Evolutionary conservation across 1,284 basidiomycete genomes (phyloP), one percentile per base, ranked within the genome.

Genomic region (Ganoderma lingzhi): DNA sequence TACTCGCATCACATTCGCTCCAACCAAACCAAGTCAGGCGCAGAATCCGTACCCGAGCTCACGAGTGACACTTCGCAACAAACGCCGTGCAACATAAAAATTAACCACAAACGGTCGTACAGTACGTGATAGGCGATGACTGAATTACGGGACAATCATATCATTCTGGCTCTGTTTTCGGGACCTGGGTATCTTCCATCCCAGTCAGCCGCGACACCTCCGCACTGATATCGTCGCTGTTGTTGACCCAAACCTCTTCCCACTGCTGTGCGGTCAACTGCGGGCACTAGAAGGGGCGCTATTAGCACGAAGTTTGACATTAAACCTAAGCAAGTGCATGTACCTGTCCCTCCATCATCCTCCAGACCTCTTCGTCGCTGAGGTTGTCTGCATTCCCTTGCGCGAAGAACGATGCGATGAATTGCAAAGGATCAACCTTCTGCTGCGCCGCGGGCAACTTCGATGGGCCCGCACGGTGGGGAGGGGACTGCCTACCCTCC

Each of bases 161-260:
- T 68, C 63, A 70, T 61, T 67, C 67, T 2, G 70, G 70, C 53
- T 68, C 68, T 9, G 51, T 28, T 51, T 70, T 68, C 28, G 65
- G 60, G 63, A 35, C 14, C 17, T 66, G 53, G 30, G 44, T 44
- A 15, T 45, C 14, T 30, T 41, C 59, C 14, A 56, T 35, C 5
- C 67, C 66, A 23, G 45, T 64, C n/a, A 73, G 53, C 48, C 66
- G 55, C 6, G 45, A 42, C 2, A 80, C 76, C 41, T 75, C 78
- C 12, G 70, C 69, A 30, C 78, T 75, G 15, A 92, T 84, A 28
- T 82, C 79, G 14, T 79, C 71, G 64, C 82, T 77, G 67, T 89
- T 80, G 51, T 79, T 76, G 32, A 81, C 78, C 78, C 90, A 90
- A 75, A 90, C 91, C 12, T 82, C 81, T 53, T 85, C 82, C 91